Base-by-base conservation (phyloP, 2,329 filamentous ascomycete genomes). In the Exophiala xenobiotica region DNA sequence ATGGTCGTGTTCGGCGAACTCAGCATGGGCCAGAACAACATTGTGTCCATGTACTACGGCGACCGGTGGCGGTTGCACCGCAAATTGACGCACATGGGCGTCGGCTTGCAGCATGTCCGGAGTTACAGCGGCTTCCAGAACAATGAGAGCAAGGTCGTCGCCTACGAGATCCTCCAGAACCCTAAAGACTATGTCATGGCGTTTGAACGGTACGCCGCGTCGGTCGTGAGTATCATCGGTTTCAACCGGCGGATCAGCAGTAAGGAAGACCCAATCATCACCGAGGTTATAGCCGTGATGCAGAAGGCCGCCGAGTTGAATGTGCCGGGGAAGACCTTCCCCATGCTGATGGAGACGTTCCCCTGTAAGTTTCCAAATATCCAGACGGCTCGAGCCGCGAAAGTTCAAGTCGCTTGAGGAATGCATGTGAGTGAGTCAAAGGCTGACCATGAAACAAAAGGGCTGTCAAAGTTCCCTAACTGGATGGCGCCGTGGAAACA, bases 271-370 rank as follows among this genome's bases (percentile, higher is more conserved):
- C 78, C 79, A 3, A 80, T 82, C 60, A 81, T 82, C 61, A 82
- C 78, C 2, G 79, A 82, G 61, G 80, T 82, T 9, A 81, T 82
- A 58, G 77, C 77, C 2, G 67, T 79, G 35, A 82, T 82, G 79
- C 79, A 82, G 56, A 68, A 76, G 14, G 78, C 79, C 1, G 79
- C 78, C 2, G 78, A 80, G 49, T 16, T 82, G 18, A 78, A 78
- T 57, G 76, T 78, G 29, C 76, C 76, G 0, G 75, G 76, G 16
- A 82, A 81, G 65, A 74, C 66, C 0, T 81, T 79, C 58, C 79
- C 77, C 19, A 80, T 76, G 76, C 64, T 82, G 22, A 72, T 82
- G 69, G 78, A 81, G 62, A 80, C 78, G 0, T 80, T 80, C 48
- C 76, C 76, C 1, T 26, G 52, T 54, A 37, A 45, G 52, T 51